Base-by-base conservation (phyloP, 305 asterid species). In the Fraxinus sp. region DNA sequence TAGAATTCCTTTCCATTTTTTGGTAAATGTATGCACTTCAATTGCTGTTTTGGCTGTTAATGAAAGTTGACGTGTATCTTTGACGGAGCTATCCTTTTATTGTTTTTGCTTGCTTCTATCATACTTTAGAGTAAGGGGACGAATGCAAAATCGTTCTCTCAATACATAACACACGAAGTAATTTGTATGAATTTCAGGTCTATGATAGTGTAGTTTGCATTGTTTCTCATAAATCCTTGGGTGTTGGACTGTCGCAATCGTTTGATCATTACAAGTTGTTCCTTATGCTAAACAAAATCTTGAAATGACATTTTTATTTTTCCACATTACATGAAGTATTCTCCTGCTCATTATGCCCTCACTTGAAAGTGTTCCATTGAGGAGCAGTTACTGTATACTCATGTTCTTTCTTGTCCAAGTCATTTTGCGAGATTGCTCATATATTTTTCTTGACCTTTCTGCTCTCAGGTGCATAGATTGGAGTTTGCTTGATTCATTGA, bases 401-500 rank as follows among this genome's bases (percentile, higher is more conserved):
- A 26, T 81, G 28, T 49, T 83, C 44, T 77, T 37, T 83, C 57
- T 77, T 6, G 73, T 64, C 37, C 59, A 49, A 76, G 55, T 79
- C 20, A 64, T 64, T 46, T 81, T 79, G 5, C 57, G 76, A 22
- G 76, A 64, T 37, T 8, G 13, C 57, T 59, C 41, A 52, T 68
- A 76, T 3, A 76, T 49, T 68, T 73, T 46, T 70, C 33, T 86
- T 81, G 22, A 70, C 72, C 70, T 66, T 83, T 37, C 76, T 86
- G 79, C 76, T 82, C 64, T 78, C 91, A 95, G 98, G 90, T 83
- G 84, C 87, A 85, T 92, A 84, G 97, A 97, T 84, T 97, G 99
- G 99, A 92, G 89, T 85, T 92, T 97, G 94, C 94, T 97, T 41
- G 99, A 97, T 87, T 71, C 94, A 30, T 41, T 95, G 88, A 97